Base-by-base conservation (phyloP, 768 basidiomycete species). In the Russula earlei region DNA sequence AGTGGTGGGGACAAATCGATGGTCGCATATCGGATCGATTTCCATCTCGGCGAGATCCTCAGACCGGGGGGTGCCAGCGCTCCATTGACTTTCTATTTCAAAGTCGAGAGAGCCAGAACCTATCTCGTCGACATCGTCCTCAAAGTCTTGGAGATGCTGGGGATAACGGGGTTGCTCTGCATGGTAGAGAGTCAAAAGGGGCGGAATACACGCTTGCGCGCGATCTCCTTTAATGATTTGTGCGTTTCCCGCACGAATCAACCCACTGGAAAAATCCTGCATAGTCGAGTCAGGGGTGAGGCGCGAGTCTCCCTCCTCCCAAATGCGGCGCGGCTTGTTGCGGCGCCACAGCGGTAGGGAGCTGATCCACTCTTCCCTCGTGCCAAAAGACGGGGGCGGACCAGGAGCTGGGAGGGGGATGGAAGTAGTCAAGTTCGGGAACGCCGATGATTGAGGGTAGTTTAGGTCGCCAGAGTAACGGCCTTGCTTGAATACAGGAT, bases 201-300 rank as follows among this genome's bases (percentile, higher is more conserved):
- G 87, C 84, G 85, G 84, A 83, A 83, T 77, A 75, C 83, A 83
- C 82, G 84, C 83, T 79, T 87, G 77, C 79, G 83, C 84, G 83
- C 73, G 83, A 71, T 77, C 67, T 81, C 86, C 86, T 86, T 88
- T 87, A 85, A 85, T 87, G 74, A 81, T 83, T 67, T 77, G 68
- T 74, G 83, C 84, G 86, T 85, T 80, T 68, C 68, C 82, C 83
- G 85, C 83, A 73, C 70, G 74, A 70, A 78, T 75, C 80, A 87
- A 87, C 85, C 85, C 85, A 71, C 69, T 70, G 57, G 69, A 66
- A 87, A 86, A 86, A 85, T 72, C 77, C 82, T 75, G 79, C 62
- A 67, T 68, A 55, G 64, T 60, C 63, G 53, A 61, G 52, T 63
- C 66, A 41, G 49, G 49, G 54, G 67, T 65, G 51, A 67, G 60